These are phyloP conservation scores for Pseudodiploospora longispora DNA, from an alignment of 2,329 filamentous ascomycete genomes.

Conservation along the genomic window DNA sequence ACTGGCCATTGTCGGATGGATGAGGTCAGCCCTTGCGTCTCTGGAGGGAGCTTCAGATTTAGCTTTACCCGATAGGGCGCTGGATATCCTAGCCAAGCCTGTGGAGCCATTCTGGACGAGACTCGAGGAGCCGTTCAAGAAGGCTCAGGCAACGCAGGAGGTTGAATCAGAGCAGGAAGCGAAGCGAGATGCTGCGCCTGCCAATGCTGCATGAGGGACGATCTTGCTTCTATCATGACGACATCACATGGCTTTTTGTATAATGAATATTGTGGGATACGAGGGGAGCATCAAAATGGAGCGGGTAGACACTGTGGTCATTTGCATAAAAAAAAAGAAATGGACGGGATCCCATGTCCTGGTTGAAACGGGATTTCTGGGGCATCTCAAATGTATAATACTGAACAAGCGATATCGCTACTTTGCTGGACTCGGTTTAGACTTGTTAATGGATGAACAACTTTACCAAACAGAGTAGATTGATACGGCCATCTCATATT, in stretches of 20 bases:
- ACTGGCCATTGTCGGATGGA: conserved; percentile 49
- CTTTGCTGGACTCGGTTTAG: neutral
- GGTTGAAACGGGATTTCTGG: neutral
- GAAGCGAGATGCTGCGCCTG: neutral
- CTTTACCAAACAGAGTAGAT: too few relatives aligned
- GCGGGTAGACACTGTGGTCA: too few relatives aligned
- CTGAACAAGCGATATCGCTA: neutral
- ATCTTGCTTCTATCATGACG: neutral
- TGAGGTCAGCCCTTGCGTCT: conserved; percentile 38
- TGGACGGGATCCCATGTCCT: conserved; percentile 1
- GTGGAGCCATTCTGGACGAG: conserved; percentile 37
- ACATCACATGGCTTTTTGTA: too few relatives aligned
- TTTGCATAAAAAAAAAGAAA: neutral
- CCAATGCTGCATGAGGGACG: conserved; percentile 3
- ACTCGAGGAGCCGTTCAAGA: conserved; percentile 31
- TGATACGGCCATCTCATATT: too few relatives aligned
- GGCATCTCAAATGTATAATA: neutral
- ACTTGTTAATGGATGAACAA: neutral
- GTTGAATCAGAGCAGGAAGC: conserved; percentile 2
- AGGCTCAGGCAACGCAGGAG: conserved; percentile 17
- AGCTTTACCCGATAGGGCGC: conserved; percentile 21
- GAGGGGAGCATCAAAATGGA: too few relatives aligned
- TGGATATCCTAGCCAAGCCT: conserved; percentile 26
- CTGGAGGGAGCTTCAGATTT: conserved; percentile 44
- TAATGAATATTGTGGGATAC: too few relatives aligned